Percentiles rank a stretch among this genome's conserved stretches.
phyloP scores from a whole-genome alignment of 2,329 filamentous ascomycete genomes.

The Pseudogymnoascus sp. region DNA sequence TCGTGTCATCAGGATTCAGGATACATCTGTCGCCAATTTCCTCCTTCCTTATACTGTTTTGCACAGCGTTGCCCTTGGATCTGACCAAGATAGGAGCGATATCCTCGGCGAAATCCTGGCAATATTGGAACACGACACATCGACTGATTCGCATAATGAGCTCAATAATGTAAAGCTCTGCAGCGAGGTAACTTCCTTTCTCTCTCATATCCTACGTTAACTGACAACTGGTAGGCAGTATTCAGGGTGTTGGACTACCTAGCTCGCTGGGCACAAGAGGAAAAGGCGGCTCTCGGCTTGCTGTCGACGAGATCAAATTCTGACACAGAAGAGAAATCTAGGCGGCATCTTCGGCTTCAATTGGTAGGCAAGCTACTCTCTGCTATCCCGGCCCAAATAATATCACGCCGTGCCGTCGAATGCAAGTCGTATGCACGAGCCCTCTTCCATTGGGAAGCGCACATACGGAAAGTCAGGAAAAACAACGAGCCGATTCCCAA shows the following conservation, averaged over 20 bases:
- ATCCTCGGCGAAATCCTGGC: constrained; percentile 65
- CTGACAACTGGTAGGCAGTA: constrained; percentile 53
- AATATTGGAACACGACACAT: constrained; percentile 53
- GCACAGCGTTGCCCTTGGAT: constrained; percentile 70
- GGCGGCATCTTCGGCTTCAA: constrained; percentile 29
- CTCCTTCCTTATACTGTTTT: constrained; percentile 79
- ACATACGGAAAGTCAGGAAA: constrained; percentile 52
- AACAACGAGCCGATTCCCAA: constrained; percentile 29
- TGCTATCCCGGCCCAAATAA: constrained; percentile 61
- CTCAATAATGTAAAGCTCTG: constrained; percentile 73
- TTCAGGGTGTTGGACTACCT: constrained; percentile 89
- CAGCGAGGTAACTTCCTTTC: constrained; percentile 59
- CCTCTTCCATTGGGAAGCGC: constrained; percentile 89
- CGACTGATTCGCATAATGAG: constrained; percentile 47
- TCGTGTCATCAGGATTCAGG: constrained; percentile 75
- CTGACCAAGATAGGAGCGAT: constrained; percentile 51
- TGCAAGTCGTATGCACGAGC: constrained; percentile 89
- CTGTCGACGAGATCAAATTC: constrained; percentile 11
- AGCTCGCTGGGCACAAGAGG: constrained; percentile 80
- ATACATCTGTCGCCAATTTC: constrained; percentile 78
- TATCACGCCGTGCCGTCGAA: constrained; percentile 78
- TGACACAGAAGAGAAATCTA: constrained; percentile 31
- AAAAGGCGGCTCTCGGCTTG: constrained; percentile 16
- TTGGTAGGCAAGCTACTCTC: constrained; percentile 64
- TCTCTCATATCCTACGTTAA: constrained; percentile 6